Conservation (phyloP, 345 rosid genomes). For the Combretum micranthum region DNA sequence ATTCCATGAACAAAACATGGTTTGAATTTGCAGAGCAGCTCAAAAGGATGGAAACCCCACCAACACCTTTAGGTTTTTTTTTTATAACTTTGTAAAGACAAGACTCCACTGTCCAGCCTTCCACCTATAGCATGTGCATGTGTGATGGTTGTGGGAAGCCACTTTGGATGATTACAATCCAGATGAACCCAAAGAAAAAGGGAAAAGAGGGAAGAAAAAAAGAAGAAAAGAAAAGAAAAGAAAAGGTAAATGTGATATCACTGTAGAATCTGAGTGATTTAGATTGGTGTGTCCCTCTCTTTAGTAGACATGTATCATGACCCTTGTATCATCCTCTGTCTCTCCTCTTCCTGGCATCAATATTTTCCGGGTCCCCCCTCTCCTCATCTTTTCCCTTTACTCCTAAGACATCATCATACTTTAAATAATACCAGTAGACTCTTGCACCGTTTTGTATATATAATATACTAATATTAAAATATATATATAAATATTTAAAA, state of each 20-base stretch:
- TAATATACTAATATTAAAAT: no score
- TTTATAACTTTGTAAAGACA: slow-evolving; percentile 4
- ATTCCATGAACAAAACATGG: no score
- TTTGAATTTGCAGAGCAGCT: no score
- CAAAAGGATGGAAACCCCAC: no score
- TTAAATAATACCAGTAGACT: no score
- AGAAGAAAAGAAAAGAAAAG: not conserved
- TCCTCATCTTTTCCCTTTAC: not conserved
- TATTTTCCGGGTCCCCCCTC: not conserved
- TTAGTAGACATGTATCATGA: slow-evolving; percentile 15
- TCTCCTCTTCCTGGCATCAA: not conserved
- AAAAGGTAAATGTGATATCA: not conserved
- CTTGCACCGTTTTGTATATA: no score
- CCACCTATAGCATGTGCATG: slow-evolving; percentile 10
- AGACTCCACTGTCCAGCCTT: slow-evolving; percentile 12
- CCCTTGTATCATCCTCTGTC: slow-evolving; percentile 14
- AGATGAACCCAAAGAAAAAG: not conserved
- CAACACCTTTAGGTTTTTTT: not conserved
- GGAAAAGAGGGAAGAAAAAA: not conserved
- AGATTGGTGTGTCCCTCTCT: slow-evolving; percentile 10
- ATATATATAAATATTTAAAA: no score
- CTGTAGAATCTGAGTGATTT: slow-evolving; percentile 8
- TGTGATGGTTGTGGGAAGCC: slow-evolving; percentile 14
- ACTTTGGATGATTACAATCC: slow-evolving; percentile 10
- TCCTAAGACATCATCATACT: no score